A percentile compares a stretch with the other conserved stretches of the same genome.
These are phyloP conservation scores for Ascochyta fabae DNA, from an alignment of 2,329 filamentous ascomycete genomes.

Conservation along the genomic window DNA sequence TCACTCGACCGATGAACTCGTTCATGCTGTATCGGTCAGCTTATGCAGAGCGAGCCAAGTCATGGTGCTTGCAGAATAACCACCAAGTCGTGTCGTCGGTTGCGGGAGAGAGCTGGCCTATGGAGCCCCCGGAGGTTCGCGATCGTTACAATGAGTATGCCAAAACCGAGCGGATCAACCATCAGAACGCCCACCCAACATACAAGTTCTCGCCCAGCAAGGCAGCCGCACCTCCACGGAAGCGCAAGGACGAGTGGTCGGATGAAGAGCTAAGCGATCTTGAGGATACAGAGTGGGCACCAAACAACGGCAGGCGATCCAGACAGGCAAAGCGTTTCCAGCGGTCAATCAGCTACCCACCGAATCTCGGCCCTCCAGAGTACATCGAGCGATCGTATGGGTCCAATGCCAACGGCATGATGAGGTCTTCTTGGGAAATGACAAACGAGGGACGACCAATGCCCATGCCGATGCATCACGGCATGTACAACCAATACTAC, in stretches of 20 bases:
- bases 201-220: slow-evolving; percentile 96
- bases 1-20: slow-evolving; percentile 94
- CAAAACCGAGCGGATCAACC: slow-evolving; percentile 80
- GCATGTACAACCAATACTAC: slow-evolving; percentile 59
- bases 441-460: slow-evolving; percentile 59
- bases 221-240: slow-evolving; percentile 52
- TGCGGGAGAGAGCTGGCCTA: slow-evolving; percentile 84
- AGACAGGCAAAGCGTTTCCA: slow-evolving; percentile 35
- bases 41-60: slow-evolving; percentile 85
- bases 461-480: slow-evolving; percentile 50
- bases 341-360: slow-evolving; percentile 34
- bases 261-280: slow-evolving; percentile 52
- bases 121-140: slow-evolving; percentile 76
- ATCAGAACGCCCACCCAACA: slow-evolving; percentile 81
- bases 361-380: slow-evolving; percentile 30
- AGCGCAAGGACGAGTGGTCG: slow-evolving; percentile 55
- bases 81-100: slow-evolving; percentile 90
- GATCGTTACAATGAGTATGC: slow-evolving; percentile 81
- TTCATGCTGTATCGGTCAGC: slow-evolving; percentile 98
- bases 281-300: slow-evolving; percentile 50
- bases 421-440: slow-evolving; percentile 59
- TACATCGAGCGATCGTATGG: slow-evolving; percentile 40
- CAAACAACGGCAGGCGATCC: slow-evolving; percentile 32
- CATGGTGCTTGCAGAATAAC: slow-evolving; percentile 83
- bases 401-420: slow-evolving; percentile 43